phyloP scores from a whole-genome alignment of 805 yeast species.

The Cyberlindnera suaveolens region DNA sequence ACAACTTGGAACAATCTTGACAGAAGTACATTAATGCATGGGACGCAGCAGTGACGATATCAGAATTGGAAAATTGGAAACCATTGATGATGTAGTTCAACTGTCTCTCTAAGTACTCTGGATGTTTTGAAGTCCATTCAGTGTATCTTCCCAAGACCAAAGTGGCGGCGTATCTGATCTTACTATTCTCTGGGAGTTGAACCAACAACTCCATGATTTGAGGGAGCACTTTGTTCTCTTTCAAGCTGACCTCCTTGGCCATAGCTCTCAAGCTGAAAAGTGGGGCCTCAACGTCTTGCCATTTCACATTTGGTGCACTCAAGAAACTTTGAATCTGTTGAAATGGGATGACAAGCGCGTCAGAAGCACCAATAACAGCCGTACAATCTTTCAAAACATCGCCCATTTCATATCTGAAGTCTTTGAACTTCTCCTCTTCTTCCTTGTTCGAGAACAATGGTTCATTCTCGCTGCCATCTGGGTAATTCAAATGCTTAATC shows the following conservation, averaged over 20 bases:
- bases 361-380: slow-evolving; percentile 74
- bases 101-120: slow-evolving; percentile 75
- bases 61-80: slow-evolving; percentile 36
- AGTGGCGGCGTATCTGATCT: slow-evolving; percentile 87
- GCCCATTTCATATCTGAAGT: slow-evolving; percentile 94
- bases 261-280: slow-evolving; percentile 84
- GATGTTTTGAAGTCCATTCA: slow-evolving; percentile 88
- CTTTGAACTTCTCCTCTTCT: slow-evolving; percentile 87
- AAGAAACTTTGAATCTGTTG: slow-evolving; percentile 41
- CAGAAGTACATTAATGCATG: slow-evolving; percentile 93
- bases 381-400: slow-evolving; percentile 97
- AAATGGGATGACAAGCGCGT: slow-evolving; percentile 68
- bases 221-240: slow-evolving; percentile 65
- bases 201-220: slow-evolving; percentile 63
- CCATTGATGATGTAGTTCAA: slow-evolving; percentile 80
- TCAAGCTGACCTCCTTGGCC: slow-evolving; percentile 81
- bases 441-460: slow-evolving; percentile 66
- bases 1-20: slow-evolving; percentile 72
- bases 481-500: slow-evolving; percentile 69
- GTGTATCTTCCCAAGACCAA: slow-evolving; percentile 94
- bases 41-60: slow-evolving; percentile 76
- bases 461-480: slow-evolving; percentile 36
- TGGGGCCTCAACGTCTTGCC: slow-evolving; percentile 91
- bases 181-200: slow-evolving; percentile 76
- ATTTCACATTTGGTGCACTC: slow-evolving; percentile 29